Evolutionary conservation across 2,329 filamentous ascomycete genomes (phyloP).

Genomic region (Ilyonectria mors-panacis): DNA sequence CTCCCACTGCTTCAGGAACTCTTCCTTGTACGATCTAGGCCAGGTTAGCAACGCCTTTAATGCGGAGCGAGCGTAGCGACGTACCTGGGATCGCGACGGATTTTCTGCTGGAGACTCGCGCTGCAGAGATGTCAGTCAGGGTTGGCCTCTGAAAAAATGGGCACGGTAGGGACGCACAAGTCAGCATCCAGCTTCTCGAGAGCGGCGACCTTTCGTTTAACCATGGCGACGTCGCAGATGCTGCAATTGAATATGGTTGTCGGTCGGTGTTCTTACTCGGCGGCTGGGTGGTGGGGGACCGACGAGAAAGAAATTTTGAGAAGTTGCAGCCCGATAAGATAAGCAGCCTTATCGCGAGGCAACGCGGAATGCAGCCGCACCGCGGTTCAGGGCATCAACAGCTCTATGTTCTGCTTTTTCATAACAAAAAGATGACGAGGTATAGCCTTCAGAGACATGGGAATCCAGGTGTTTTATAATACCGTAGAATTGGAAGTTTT

Average conservation of each 20-base stretch:
- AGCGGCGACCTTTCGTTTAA: constrained; percentile 90
- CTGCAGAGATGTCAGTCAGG: constrained; percentile 60
- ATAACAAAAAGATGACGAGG: too few relatives aligned
- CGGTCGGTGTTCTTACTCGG: constrained; percentile 13
- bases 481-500: too few relatives aligned
- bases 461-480: too few relatives aligned
- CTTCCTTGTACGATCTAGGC: constrained; percentile 85
- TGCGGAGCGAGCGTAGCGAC: constrained; percentile 42
- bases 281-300: constrained; percentile 22
- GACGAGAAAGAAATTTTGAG: constrained; percentile 16
- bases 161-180: constrained; percentile 65
- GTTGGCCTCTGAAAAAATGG: not conserved
- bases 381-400: not conserved
- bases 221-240: constrained; percentile 65
- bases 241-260: constrained; percentile 18
- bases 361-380: constrained; percentile 4
- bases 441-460: too few relatives aligned
- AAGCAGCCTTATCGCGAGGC: constrained; percentile 6
- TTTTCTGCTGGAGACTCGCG: constrained; percentile 92
- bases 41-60: constrained; percentile 31
- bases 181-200: constrained; percentile 97
- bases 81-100: constrained; percentile 85
- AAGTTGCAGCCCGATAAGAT: constrained; percentile 15
- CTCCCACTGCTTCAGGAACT: constrained; percentile 89
- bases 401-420: too few relatives aligned